These are phyloP conservation scores for Rhizopogon salebrosus DNA, from an alignment of 768 basidiomycete species.

Conservation along the genomic window DNA sequence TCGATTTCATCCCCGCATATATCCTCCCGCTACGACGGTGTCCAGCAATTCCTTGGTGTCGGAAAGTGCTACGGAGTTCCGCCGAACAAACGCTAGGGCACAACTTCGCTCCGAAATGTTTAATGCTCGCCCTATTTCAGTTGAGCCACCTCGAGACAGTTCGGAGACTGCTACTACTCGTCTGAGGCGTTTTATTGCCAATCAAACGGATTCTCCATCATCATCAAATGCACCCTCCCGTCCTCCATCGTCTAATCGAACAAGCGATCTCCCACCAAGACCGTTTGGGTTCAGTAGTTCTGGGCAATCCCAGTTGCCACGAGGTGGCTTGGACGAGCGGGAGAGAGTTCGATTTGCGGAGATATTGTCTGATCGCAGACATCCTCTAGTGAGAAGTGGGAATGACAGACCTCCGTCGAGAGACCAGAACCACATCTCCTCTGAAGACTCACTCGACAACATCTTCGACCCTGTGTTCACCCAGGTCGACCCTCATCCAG, in stretches of 20 bases:
- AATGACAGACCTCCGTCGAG: background rate
- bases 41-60: conserved; percentile 36
- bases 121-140: conserved; percentile 18
- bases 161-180: background rate
- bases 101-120: conserved; percentile 22
- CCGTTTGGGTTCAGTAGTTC: background rate
- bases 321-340: background rate
- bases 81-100: conserved; percentile 32
- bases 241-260: background rate
- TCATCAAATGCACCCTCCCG: background rate
- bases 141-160: conserved; percentile 8
- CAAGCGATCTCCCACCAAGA: background rate
- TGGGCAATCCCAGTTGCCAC: background rate
- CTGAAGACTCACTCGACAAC: background rate
- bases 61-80: conserved; percentile 40
- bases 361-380: background rate
- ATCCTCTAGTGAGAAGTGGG: background rate
- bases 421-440: background rate
- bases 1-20: conserved; percentile 13
- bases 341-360: background rate
- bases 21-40: conserved; percentile 20
- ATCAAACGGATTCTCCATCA: background rate
- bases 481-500: background rate
- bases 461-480: background rate
- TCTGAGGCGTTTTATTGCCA: background rate